phyloP scores from a whole-genome alignment of 2,329 filamentous ascomycete species.

The Pezicula rhizophila region DNA sequence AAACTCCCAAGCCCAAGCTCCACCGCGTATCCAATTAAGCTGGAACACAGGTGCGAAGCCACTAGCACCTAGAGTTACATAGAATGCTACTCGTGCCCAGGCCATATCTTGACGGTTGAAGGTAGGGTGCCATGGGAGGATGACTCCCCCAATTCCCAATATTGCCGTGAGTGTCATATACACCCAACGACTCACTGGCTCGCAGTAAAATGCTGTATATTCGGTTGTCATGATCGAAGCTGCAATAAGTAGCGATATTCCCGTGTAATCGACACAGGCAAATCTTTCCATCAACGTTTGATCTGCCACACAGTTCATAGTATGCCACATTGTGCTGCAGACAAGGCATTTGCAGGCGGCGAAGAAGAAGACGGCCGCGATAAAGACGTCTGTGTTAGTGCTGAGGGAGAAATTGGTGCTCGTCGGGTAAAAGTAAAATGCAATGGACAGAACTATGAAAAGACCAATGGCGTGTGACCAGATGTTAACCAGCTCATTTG shows the following conservation, averaged over 20 bases:
- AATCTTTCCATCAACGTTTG: conserved; percentile 87
- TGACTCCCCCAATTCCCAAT: conserved; percentile 79
- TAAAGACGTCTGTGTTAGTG: conserved; percentile 81
- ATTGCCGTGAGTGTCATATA: conserved; percentile 80
- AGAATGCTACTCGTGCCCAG: conserved; percentile 89
- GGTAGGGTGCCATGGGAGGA: conserved; percentile 90
- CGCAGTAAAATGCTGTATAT: conserved; percentile 98
- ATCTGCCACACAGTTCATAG: conserved; percentile 94
- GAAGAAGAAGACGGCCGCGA: conserved; percentile 92
- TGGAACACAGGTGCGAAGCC: conserved; percentile 87
- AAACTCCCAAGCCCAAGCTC: conserved; percentile 79
- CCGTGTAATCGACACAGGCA: conserved; percentile 96
- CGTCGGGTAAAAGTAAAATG: conserved; percentile 92
- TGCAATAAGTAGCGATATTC: conserved; percentile 89
- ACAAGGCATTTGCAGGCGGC: conserved; percentile 91
- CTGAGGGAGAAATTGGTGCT: conserved; percentile 81
- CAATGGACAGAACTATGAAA: conserved; percentile 78
- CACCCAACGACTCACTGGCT: conserved; percentile 75
- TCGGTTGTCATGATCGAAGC: conserved; percentile 97
- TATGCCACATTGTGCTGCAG: conserved; percentile 96
- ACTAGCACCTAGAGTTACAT: conserved; percentile 77
- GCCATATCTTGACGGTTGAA: conserved; percentile 93
- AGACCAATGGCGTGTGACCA: conserved; percentile 93
- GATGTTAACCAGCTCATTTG: conserved; percentile 95
- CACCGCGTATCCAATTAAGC: conserved; percentile 69